Evolutionary conservation across 116 monocot genomes (phyloP), one percentile per base, ranked within the genome.

Genomic region (Posidonia oceanica): DNA sequence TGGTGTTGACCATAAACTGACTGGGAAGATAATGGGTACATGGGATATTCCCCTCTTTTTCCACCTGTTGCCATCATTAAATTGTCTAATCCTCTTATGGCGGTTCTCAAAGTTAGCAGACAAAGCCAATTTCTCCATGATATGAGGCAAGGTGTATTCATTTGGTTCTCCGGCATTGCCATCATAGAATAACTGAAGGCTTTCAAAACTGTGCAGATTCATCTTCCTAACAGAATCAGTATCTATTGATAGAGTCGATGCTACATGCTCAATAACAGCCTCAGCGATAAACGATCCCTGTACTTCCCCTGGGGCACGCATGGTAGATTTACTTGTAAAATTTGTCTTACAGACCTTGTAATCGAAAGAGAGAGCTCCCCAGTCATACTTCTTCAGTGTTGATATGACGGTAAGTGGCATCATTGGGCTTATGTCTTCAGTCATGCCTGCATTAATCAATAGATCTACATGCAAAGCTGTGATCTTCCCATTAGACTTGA

Each of bases 241-340:
- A 72, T 82, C 80, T 5, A 84, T 16, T 4, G 77, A 76, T 14
- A 94, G 86, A 29, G 16, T 52, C 14, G 78, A 84, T 52, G 94
- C 90, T 6, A 94, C 91, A 76, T 94, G 88, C 58, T 94, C 94
- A 52, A 94, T 82, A 57, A 94, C 52, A 69, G 84, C 84, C 76
- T 94, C 94, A 39, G 91, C 90, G 67, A 94, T 81, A 69, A 70
- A 94, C 74, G 87, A 83, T 65, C 94, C 94, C 61, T 94, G 94
- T 18, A 91, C 67, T 16, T 88, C 86, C 41, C 94, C 94, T 5
- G 94, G 91, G 38, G 22, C 86, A 17, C 94, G 83, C 91, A 91
- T 90, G 14, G 84, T 78, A 48, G 91, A 80, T 67, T 79, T 90
- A 7, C 86, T 74, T 54, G 84, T 44, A 38, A 71, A 54, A 70